Base-by-base conservation (phyloP, 108 stramenopile genomes). In the Licmophora abbreviata region DNA sequence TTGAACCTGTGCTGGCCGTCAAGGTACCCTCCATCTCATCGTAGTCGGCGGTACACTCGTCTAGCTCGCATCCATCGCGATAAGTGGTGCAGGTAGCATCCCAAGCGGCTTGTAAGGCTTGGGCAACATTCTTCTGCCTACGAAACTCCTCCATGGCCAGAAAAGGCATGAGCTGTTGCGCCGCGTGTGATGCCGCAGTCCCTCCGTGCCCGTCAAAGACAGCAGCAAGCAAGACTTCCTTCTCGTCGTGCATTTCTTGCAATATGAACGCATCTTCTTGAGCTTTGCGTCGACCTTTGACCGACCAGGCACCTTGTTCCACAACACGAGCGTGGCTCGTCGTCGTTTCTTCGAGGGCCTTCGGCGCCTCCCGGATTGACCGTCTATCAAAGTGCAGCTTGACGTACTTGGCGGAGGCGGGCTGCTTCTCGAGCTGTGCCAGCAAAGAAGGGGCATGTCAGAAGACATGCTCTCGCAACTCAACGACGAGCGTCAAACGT, bases 151-250 rank as follows among this genome's bases (percentile, higher is more conserved):
- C 22, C 42, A 44, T 44, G 18, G 85, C 52, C 2, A 76, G 35
- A 8, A 48, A 43, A 15, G 88, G 83, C 18, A 85, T 36, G 5
- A 73, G 45, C 35, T 64, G 46, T 14, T 79, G 63, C 23, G 79
- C 72, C 4, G 59, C 51, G 45, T 74, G 56, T 40, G 78, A 66
- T 23, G 88, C 88, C 8, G 73, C 75, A 12, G 48, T 66, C 17
- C 88, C 88, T 0, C 79, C 78, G 41, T 89, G 88, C 10, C 88
- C 88, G 65, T 89, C 88, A 67, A 83, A 69, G 3, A 89, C 81
- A 21, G 81, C 88, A n/a, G 79, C 68, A 2, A 89, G 35, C 5
- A 85, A 44, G 4, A 79, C 62, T 28, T 60, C 47, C 37, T 76
- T 63, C n/a, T 61, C 44, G 46, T 68, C 60, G 33, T 81, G 71